phyloP scores from a whole-genome alignment of 495 filamentous ascomycete species.

The Lophiostoma macrostomum region DNA sequence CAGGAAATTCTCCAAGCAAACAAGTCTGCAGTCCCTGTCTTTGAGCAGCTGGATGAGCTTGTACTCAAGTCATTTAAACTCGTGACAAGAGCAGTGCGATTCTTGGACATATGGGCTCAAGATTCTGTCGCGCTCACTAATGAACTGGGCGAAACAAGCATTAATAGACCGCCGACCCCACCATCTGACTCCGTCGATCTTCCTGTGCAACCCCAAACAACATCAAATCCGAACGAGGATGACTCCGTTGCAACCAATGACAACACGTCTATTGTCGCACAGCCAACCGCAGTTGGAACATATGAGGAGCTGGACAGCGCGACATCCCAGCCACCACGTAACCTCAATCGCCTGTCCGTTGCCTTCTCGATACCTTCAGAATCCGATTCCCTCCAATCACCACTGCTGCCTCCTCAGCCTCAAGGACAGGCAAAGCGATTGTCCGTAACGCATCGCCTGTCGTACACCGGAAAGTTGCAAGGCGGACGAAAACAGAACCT shows the following conservation, averaged over 20 bases:
- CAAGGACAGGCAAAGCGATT: constrained; percentile 44
- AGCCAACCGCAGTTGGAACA: constrained; percentile 20
- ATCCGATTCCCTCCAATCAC: constrained; percentile 29
- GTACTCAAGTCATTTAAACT: constrained; percentile 90
- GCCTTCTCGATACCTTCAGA: constrained; percentile 30
- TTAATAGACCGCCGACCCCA: constrained; percentile 66
- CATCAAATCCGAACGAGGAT: constrained; percentile 20
- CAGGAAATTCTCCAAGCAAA: constrained; percentile 59
- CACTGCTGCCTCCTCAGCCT: constrained; percentile 20
- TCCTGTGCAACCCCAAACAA: constrained; percentile 15
- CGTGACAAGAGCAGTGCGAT: constrained; percentile 83
- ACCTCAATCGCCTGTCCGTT: constrained; percentile 23
- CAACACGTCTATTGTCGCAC: constrained; percentile 23
- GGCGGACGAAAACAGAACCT: constrained; percentile 50
- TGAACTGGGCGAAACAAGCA: constrained; percentile 30
- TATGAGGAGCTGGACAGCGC: constrained; percentile 21
- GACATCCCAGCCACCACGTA: constrained; percentile 27
- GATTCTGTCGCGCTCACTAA: constrained; percentile 45
- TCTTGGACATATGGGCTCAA: constrained; percentile 86
- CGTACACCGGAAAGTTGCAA: constrained; percentile 50
- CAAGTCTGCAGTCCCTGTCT: constrained; percentile 51
- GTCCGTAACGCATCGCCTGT: constrained; percentile 57
- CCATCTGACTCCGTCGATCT: constrained; percentile 44
- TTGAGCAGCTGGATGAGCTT: constrained; percentile 83
- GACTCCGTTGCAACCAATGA: constrained; percentile 16